These are phyloP conservation scores for Lenwebbia sp. DNA, from an alignment of 345 rosid genomes.

Conservation along the genomic window DNA sequence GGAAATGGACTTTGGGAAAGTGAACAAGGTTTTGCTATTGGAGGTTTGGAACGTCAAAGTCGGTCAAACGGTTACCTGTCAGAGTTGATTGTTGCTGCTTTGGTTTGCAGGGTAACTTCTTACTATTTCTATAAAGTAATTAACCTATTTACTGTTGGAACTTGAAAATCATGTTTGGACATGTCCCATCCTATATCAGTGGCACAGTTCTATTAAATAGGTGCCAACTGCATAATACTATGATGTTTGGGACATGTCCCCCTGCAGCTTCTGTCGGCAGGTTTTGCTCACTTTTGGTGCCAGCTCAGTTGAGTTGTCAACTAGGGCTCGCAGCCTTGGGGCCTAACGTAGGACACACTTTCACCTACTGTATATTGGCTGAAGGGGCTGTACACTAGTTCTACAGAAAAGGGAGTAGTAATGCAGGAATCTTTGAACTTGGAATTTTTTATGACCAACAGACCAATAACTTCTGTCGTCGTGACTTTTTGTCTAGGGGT, in stretches of 20 bases:
- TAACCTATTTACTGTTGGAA: neutral
- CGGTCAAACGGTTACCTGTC: conserved; percentile 71
- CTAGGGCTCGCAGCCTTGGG: neutral
- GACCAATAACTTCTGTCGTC: neutral
- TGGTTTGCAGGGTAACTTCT: conserved; percentile 76
- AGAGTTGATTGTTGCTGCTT: conserved; percentile 94
- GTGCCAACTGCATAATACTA: neutral
- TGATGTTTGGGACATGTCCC: neutral
- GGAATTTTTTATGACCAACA: neutral
- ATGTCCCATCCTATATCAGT: neutral
- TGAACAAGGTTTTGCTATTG: conserved; percentile 95
- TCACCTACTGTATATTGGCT: neutral
- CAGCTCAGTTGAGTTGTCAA: neutral
- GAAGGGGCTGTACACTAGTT: neutral
- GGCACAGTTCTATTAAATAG: neutral
- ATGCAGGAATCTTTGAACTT: neutral
- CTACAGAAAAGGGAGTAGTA: neutral
- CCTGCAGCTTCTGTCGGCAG: neutral
- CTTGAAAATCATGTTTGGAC: neutral
- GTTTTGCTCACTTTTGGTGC: neutral
- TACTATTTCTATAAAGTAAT: neutral
- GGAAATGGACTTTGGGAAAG: conserved; percentile 76
- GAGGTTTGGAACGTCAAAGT: conserved; percentile 81
- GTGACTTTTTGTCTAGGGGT: neutral
- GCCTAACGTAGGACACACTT: neutral